Percentiles rank a stretch among this genome's conserved stretches.
phyloP scores from a whole-genome alignment of 805 yeast genomes.

The Jamesozyma spencerorum region DNA sequence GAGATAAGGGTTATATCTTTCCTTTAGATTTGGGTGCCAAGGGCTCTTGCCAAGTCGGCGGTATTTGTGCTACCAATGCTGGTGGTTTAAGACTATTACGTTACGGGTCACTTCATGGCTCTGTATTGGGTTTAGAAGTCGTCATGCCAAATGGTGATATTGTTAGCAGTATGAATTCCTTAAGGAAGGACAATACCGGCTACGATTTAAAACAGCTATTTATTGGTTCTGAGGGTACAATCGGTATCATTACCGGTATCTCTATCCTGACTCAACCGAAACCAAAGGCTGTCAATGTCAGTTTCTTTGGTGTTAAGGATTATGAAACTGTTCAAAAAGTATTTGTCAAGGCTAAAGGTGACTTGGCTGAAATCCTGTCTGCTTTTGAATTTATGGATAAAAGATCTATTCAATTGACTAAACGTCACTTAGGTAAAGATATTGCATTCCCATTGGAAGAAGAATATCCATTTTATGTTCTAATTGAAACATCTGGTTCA shows the following conservation, averaged over 20 bases:
- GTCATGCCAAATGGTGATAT: constrained; percentile 88
- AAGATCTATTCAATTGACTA: constrained; percentile 56
- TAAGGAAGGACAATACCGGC: constrained; percentile 93
- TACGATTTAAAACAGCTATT: constrained; percentile 86
- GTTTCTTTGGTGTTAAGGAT: constrained; percentile 71
- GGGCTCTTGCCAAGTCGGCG: constrained; percentile 95
- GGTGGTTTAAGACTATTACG: constrained; percentile 85
- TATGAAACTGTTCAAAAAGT: constrained; percentile 80
- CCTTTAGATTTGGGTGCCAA: constrained; percentile 94
- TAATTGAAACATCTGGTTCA: constrained; percentile 95
- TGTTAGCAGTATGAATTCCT: constrained; percentile 67
- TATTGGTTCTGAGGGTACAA: constrained; percentile 89
- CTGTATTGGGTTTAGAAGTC: constrained; percentile 83
- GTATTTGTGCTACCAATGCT: constrained; percentile 90
- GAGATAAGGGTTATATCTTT: constrained; percentile 79
- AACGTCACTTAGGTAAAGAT: constrained; percentile 42
- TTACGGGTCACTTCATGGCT: constrained; percentile 88
- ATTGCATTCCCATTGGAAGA: constrained; percentile 67
- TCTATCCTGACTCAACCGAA: constrained; percentile 84
- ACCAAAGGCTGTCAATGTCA: constrained; percentile 79
- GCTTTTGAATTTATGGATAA: constrained; percentile 93
- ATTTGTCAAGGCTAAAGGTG: constrained; percentile 67
- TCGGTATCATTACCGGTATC: constrained; percentile 85
- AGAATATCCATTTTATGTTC: constrained; percentile 77
- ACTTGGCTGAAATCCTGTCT: constrained; percentile 74